Base-by-base conservation (phyloP, 345 rosid species). In the Excoecaria agallocha region DNA sequence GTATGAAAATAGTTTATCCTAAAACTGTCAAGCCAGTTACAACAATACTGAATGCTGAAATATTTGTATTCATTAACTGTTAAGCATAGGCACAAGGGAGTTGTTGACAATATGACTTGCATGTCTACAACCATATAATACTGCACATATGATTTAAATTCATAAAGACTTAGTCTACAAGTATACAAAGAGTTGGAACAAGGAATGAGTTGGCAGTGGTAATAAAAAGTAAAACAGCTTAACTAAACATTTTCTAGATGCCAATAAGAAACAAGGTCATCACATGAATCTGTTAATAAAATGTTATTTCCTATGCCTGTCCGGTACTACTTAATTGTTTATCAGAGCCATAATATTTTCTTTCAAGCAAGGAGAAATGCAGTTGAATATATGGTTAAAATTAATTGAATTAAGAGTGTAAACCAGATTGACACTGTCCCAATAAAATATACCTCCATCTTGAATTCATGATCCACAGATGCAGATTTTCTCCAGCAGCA, bases 401-500 rank as follows among this genome's bases (percentile, higher is more conserved):
- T 11, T 49, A 45, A 66, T 66, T 35, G 69, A 73, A 25, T 51
- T 59, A 77, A 76, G 57, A 46, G 2, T 6, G n/a, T 30, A 11
- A 58, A 58, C 62, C 10, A 58, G 52, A 71, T 55, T 30, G 65
- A 58, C 13, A 58, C 13, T 48, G 2, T 45, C 37, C 22, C 25
- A 3, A 20, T 30, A 66, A 58, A 80, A 77, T 78, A 76, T 41
- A 92, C 97, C 97, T 94, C 97, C 97, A 94, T 50, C 81, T 58
- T 46, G 85, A 82, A 84, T 89, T 82, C 97, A 94, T 92, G 85
- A 64, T 84, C 97, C 97, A 94, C 3, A 90, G 74, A 68, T 86
- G 86, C 61, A 94, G 83, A 83, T 87, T 86, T 77, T 84, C 89
- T 77, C 85, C 92, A 76, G 80, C 85, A 73, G 91, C 97, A 71